Evolutionary conservation across 768 basidiomycete genomes (phyloP), one percentile per base, ranked within the genome.

Genomic region (Termitomyces sp.): DNA sequence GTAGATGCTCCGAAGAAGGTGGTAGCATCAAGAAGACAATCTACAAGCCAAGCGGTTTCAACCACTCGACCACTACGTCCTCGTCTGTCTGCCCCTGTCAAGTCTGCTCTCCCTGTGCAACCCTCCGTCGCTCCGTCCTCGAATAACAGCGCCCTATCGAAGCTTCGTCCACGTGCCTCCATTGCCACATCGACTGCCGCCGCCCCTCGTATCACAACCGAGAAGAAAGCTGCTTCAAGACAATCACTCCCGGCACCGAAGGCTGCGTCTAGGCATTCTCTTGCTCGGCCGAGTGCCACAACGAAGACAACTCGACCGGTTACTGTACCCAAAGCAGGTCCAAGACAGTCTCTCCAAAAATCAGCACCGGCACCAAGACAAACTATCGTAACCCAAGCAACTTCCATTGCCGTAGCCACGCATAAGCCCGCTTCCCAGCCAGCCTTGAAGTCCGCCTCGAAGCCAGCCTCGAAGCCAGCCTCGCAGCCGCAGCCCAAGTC

Each of bases 41-140:
- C 53, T 12, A 54, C 46, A 32, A 54, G n/a, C 32, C 31, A 45
- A 13, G 53, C 40, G 6, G 53, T 23, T 31, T 38, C 46, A 22
- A 41, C 39, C 38, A 33, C 39, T 49, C 46, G 53, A 45, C 38
- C 9, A 6, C 29, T 53, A 11, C 53, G 53, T 13, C 53, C 53
- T 40, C 39, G 53, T 23, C 27, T 20, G 15, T 47, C 44, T 29
- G 53, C 31, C 12, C 12, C 44, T 4, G 11, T 18, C 5, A 49
- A 18, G 35, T 16, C 35, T 12, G 11, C 23, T n/a, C 16, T 25
- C 15, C 35, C 33, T 7, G 9, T n/a, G 23, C n/a, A 10, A 27
- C 11, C 7, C 7, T 11, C 6, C 23, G 10, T 11, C 11, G 16
- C 23, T 5, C 22, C 33, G 33, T 10, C 33, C 1, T 5, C 22